Evolutionary conservation across 345 rosid genomes (phyloP).

Genomic region (Gossypium stocksii): DNA sequence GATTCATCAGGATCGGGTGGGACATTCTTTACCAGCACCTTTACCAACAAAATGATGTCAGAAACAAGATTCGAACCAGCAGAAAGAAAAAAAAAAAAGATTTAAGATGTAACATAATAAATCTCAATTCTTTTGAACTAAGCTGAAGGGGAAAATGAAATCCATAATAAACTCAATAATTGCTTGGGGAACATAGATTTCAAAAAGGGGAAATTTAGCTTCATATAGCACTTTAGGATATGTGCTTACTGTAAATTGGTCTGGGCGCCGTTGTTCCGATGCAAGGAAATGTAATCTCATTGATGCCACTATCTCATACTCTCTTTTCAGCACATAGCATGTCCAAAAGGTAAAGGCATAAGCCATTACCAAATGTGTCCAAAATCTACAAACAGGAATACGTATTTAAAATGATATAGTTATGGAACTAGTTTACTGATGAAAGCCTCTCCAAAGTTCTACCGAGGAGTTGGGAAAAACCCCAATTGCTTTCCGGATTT

Average conservation of each 20-base stretch:
- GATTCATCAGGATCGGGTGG: conserved; percentile 97
- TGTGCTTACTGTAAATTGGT: conserved; percentile 74
- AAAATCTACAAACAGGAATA: conserved; percentile 31
- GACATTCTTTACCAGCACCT: conserved; percentile 86
- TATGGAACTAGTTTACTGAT: background rate
- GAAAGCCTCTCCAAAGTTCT: background rate
- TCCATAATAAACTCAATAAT: background rate
- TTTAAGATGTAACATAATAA: background rate
- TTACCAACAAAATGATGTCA: conserved; percentile 18
- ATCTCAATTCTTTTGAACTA: background rate
- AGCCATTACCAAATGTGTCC: conserved; percentile 91
- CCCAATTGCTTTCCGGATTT: background rate
- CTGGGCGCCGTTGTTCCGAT: conserved; percentile 66
- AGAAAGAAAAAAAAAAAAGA: background rate
- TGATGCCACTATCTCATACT: conserved; percentile 65
- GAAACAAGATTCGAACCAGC: background rate
- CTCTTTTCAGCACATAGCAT: conserved; percentile 66
- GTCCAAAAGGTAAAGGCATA: conserved; percentile 90
- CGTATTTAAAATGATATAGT: background rate
- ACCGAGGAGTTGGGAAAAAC: background rate
- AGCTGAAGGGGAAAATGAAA: background rate
- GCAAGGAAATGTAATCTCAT: conserved; percentile 92
- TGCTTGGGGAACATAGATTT: background rate
- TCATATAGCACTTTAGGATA: background rate
- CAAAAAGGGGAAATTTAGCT: background rate